Conservation (phyloP, 179 eudicot species). For the Spinacia oleracea region DNA sequence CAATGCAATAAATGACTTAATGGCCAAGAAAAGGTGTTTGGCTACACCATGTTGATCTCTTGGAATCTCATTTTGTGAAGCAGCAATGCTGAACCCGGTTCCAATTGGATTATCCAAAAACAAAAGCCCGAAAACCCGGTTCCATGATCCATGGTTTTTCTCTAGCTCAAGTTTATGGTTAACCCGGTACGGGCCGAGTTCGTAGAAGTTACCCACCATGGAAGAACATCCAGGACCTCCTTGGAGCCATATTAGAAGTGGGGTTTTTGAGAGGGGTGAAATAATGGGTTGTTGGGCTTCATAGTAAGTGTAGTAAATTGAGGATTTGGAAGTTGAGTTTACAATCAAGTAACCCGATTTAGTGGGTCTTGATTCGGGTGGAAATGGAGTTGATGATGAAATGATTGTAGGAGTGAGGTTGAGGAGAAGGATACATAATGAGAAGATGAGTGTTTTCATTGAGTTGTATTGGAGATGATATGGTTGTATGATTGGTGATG, state of each 20-base stretch:
- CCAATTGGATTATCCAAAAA: constrained; percentile 91
- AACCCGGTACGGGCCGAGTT: constrained; percentile 81
- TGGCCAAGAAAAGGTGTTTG: constrained; percentile 43
- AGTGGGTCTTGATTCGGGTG: constrained; percentile 63
- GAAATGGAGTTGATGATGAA: constrained; percentile 34
- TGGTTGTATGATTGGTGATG: neutral
- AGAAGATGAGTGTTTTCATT: constrained; percentile 8
- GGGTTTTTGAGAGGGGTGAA: constrained; percentile 49
- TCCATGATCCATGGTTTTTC: constrained; percentile 66
- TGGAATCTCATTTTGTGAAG: constrained; percentile 56
- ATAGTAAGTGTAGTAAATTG: constrained; percentile 79
- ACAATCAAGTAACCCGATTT: constrained; percentile 73
- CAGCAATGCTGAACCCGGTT: constrained; percentile 74
- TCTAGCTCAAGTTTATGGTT: constrained; percentile 38
- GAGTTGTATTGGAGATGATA: neutral
- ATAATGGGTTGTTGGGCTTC: constrained; percentile 59
- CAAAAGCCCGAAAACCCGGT: constrained; percentile 60
- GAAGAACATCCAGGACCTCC: constrained; percentile 99
- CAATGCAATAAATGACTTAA: neutral
- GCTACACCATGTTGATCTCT: constrained; percentile 60
- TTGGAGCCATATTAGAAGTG: constrained; percentile 91
- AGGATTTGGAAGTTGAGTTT: constrained; percentile 56
- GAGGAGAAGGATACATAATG: constrained; percentile 22
- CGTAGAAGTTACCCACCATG: constrained; percentile 73
- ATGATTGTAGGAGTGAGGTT: constrained; percentile 26